Evolutionary conservation across 2,329 filamentous ascomycete species (phyloP).

Genomic region (Phialophora chinensis): DNA sequence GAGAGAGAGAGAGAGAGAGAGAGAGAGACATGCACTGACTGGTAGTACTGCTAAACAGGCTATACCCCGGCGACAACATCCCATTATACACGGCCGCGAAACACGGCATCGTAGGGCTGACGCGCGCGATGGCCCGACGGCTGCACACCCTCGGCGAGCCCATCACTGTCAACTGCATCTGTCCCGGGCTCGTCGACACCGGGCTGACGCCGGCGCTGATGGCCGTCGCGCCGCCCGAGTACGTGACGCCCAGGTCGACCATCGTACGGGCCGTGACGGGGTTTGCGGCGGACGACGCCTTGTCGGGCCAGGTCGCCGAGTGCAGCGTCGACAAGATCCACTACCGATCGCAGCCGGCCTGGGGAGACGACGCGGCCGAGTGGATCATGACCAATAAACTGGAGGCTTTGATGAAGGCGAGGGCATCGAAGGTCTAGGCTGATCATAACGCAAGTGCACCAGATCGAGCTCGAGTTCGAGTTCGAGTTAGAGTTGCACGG

Average conservation of each 20-base stretch:
- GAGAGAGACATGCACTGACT: neutral
- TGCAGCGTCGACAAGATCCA: conserved; percentile 22
- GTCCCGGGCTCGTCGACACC: conserved; percentile 17
- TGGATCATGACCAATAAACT: conserved; percentile 21
- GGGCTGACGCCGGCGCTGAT: conserved; percentile 12
- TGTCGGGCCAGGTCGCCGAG: conserved; percentile 9
- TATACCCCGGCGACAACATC: conserved; percentile 19
- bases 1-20: no score
- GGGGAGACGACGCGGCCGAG: conserved; percentile 17
- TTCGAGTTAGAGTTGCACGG: no score
- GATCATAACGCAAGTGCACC: neutral
- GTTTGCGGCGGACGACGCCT: conserved; percentile 8
- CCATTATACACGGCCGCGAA: conserved; percentile 17
- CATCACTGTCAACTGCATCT: conserved; percentile 21
- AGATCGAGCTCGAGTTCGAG: neutral
- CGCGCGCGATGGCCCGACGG: conserved; percentile 15
- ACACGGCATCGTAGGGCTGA: conserved; percentile 15
- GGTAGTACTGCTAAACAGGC: neutral
- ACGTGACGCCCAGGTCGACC: conserved; percentile 16
- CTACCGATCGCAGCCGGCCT: conserved; percentile 14
- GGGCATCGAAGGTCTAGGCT: neutral
- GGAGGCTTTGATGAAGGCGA: conserved; percentile 6
- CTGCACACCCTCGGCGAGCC: conserved; percentile 9
- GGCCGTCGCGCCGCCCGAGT: conserved; percentile 14
- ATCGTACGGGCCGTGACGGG: conserved; percentile 16